These are phyloP conservation scores for Candida dajiaensis DNA, from an alignment of 805 yeast genomes.

Conservation along the genomic window DNA sequence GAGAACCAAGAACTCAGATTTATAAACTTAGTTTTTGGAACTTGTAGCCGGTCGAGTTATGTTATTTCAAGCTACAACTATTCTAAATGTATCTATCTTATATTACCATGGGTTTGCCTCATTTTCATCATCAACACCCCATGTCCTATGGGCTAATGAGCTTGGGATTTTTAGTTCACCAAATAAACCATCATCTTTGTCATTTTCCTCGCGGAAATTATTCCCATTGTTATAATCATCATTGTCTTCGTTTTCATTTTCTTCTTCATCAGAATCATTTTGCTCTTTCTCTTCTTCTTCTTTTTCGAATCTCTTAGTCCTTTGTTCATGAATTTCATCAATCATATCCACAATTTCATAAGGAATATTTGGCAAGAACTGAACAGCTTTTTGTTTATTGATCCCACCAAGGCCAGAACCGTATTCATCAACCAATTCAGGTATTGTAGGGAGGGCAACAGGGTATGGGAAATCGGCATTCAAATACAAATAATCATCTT, in stretches of 20 bases:
- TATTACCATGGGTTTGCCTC: slow-evolving; percentile 59
- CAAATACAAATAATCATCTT: slow-evolving; percentile 31
- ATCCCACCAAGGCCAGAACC: slow-evolving; percentile 72
- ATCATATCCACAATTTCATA: slow-evolving; percentile 62
- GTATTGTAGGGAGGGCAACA: slow-evolving; percentile 62
- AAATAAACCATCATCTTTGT: slow-evolving; percentile 43
- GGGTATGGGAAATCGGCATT: slow-evolving; percentile 35
- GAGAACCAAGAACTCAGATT: too few species aligned
- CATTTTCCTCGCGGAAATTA: slow-evolving; percentile 5
- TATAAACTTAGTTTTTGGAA: too few species aligned
- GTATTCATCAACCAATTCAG: slow-evolving; percentile 68
- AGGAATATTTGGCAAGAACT: slow-evolving; percentile 70
- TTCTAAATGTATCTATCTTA: too few species aligned
- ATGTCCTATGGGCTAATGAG: slow-evolving; percentile 43
- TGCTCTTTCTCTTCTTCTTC: slow-evolving; percentile 9
- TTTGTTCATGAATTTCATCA: slow-evolving; percentile 57
- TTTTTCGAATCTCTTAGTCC: slow-evolving; percentile 20
- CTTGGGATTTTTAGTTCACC: slow-evolving; percentile 43
- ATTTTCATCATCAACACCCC: slow-evolving; percentile 43
- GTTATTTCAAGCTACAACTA: too few species aligned
- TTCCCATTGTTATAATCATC: slow-evolving; percentile 1
- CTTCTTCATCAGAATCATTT: slow-evolving; percentile 10
- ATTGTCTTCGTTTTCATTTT: slow-evolving; percentile 8
- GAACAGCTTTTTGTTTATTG: slow-evolving; percentile 43
- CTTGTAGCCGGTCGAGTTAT: too few species aligned